These are phyloP conservation scores for Candida yuanshanica DNA, from an alignment of 805 yeast genomes.

Conservation along the genomic window DNA sequence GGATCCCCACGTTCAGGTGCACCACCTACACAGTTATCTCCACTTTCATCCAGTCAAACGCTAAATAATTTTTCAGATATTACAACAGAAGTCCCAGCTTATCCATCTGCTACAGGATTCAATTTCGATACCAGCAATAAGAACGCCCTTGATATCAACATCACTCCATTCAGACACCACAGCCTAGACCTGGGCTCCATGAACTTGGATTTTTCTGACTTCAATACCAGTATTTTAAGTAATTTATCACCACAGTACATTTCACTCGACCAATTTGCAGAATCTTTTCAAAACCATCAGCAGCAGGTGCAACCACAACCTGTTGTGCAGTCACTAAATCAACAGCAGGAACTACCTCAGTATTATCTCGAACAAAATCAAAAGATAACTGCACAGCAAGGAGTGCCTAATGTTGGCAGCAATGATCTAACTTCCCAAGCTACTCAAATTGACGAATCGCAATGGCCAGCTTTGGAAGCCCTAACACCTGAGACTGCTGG, in stretches of 20 bases:
- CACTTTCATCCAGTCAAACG: background rate
- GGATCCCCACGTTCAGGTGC: constrained; percentile 2
- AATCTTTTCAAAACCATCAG: background rate
- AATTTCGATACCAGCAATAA: constrained; percentile 10
- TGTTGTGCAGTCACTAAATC: constrained; percentile 1
- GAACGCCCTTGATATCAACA: constrained; percentile 20
- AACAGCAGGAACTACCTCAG: constrained; percentile 1
- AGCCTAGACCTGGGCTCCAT: constrained; percentile 18
- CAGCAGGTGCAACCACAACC: constrained; percentile 1
- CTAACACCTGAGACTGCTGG: constrained; percentile 13
- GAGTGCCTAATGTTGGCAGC: background rate
- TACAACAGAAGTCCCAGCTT: background rate
- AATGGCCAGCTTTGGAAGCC: constrained; percentile 17
- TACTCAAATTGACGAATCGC: constrained; percentile 7
- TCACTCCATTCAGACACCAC: constrained; percentile 22
- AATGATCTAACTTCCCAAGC: background rate
- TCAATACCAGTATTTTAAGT: constrained; percentile 2
- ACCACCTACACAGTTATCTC: constrained; percentile 6
- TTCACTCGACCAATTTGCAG: constrained; percentile 2
- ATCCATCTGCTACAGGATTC: background rate
- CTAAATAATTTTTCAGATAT: background rate
- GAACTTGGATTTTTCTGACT: constrained; percentile 12
- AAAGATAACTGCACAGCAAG: background rate
- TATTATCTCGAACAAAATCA: background rate
- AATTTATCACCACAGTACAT: constrained; percentile 13